A percentile compares a stretch with the other conserved stretches of the same genome.
Conservation (phyloP, 192 early-diverging fungal species). For the Phycomyces blakesleeanus region DNA sequence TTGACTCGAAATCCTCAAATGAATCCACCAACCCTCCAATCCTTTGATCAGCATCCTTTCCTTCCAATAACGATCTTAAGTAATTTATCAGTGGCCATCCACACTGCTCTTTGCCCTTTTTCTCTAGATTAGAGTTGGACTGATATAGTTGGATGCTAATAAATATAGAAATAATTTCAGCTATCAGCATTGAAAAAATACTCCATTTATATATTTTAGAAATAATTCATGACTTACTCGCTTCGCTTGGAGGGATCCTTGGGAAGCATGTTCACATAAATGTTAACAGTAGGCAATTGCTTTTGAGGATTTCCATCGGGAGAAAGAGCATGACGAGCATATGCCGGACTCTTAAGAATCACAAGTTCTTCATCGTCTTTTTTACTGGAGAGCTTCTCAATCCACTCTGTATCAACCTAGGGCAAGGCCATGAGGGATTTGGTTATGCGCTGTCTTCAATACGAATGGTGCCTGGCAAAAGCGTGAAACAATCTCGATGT, state of each 20-base stretch:
- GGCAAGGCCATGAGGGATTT: background rate
- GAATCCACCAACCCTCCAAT: constrained; percentile 1
- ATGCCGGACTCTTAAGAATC: constrained; percentile 13
- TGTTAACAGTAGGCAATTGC: constrained; percentile 29
- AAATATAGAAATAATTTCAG: background rate
- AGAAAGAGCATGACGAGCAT: constrained; percentile 9
- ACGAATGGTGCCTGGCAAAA: background rate
- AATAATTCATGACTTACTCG: constrained; percentile 3
- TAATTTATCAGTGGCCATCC: constrained; percentile 20
- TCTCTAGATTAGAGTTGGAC: background rate
- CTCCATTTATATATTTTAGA: too few species aligned
- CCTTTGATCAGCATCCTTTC: constrained; percentile 13
- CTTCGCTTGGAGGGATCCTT: constrained; percentile 12
- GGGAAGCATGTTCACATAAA: constrained; percentile 27
- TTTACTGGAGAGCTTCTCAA: constrained; percentile 19
- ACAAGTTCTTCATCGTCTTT: background rate
- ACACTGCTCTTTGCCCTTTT: background rate
- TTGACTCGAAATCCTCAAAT: constrained; percentile 22
- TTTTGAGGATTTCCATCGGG: constrained; percentile 15
- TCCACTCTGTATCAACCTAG: constrained; percentile 46
- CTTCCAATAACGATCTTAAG: constrained; percentile 20
- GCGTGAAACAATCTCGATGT: background rate
- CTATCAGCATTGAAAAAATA: background rate
- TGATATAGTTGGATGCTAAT: background rate
- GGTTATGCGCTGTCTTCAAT: background rate